A percentile compares a stretch with the other conserved stretches of the same genome.
Evolutionary conservation across 1,139 yeast genomes (phyloP).

Genomic region (Diutina scorzettiae): DNA sequence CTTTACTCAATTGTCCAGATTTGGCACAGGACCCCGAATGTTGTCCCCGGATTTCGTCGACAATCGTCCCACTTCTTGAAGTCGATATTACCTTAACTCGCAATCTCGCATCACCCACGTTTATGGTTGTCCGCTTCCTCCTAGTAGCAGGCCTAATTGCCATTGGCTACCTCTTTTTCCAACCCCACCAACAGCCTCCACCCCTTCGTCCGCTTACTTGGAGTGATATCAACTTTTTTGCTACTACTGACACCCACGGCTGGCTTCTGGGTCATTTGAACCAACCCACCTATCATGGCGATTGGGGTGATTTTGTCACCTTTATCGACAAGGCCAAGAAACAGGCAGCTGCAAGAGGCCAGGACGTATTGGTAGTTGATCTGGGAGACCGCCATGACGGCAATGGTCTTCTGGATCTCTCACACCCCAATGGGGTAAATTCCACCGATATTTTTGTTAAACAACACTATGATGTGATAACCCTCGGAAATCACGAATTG

Average conservation of each 20-base stretch:
- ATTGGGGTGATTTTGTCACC: constrained; percentile 88
- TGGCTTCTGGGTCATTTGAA: constrained; percentile 86
- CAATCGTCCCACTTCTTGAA: too few species aligned
- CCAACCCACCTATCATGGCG: constrained; percentile 65
- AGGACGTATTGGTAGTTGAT: constrained; percentile 67
- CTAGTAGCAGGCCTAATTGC: too few species aligned
- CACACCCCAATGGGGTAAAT: constrained; percentile 54
- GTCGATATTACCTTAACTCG: too few species aligned
- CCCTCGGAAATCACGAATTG: constrained; percentile 89
- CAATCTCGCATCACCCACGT: too few species aligned
- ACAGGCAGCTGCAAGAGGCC: constrained; percentile 31
- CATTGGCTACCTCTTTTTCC: background rate
- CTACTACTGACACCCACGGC: constrained; percentile 93
- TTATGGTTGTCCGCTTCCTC: too few species aligned
- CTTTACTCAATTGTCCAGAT: too few species aligned
- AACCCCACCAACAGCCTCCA: background rate
- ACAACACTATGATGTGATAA: constrained; percentile 65
- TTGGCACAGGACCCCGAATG: too few species aligned
- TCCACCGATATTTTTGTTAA: constrained; percentile 53
- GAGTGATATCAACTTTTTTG: constrained; percentile 59
- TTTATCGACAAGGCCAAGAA: constrained; percentile 42
- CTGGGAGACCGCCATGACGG: constrained; percentile 96
- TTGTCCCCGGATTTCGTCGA: too few species aligned
- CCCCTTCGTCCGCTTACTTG: background rate
- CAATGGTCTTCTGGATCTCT: constrained; percentile 76